These are phyloP conservation scores for Cryptosporidium viatorum DNA, from an alignment of 169 alveolate genomes.

Conservation along the genomic window DNA sequence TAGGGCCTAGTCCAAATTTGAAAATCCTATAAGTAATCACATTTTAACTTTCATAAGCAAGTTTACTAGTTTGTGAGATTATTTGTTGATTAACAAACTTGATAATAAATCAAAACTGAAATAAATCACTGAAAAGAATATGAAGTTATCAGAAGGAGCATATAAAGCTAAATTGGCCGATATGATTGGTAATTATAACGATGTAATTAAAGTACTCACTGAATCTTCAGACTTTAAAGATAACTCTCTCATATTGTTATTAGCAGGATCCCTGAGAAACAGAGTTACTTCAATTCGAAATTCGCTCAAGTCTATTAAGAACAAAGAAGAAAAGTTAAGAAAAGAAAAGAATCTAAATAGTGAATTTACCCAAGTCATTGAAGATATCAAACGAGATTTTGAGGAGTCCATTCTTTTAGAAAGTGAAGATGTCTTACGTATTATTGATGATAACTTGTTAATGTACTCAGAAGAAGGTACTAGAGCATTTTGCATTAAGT, in stretches of 20 bases:
- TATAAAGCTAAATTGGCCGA: slow-evolving; percentile 62
- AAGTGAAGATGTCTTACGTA: slow-evolving; percentile 64
- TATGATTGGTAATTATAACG: slow-evolving; percentile 58
- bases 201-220: slow-evolving; percentile 51
- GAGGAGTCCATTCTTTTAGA: slow-evolving; percentile 37
- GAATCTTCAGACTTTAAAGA: slow-evolving; percentile 62
- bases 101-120: background rate
- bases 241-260: slow-evolving; percentile 37
- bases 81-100: background rate
- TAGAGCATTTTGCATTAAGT: slow-evolving; percentile 60
- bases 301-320: slow-evolving; percentile 39
- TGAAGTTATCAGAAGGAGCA: slow-evolving; percentile 63
- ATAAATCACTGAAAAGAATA: background rate
- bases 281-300: slow-evolving; percentile 58
- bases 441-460: slow-evolving; percentile 60
- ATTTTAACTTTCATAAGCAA: no score
- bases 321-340: background rate
- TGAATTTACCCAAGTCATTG: slow-evolving; percentile 9
- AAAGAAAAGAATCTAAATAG: background rate
- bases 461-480: slow-evolving; percentile 28
- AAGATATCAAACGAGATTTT: slow-evolving; percentile 14
- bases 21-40: background rate
- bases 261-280: slow-evolving; percentile 69
- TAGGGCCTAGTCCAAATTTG: background rate
- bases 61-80: background rate